phyloP scores from a whole-genome alignment of 805 yeast genomes.

The Candida ponderosae region DNA sequence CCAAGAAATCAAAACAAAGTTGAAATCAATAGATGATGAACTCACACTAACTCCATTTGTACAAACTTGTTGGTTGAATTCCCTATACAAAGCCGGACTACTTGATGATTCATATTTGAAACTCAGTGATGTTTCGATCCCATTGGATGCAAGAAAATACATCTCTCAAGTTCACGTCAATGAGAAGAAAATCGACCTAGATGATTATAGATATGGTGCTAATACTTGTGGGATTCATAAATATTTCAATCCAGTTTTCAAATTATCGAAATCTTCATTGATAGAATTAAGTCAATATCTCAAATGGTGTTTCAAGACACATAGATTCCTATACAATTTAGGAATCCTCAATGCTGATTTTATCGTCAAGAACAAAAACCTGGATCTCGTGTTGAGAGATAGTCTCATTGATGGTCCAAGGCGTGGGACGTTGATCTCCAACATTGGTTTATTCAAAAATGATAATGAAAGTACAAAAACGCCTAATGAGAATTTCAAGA shows the following conservation, averaged over 20 bases:
- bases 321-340: conserved; percentile 8
- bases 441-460: conserved; percentile 9
- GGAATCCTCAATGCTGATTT: conserved; percentile 11
- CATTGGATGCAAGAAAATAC: conserved; percentile 14
- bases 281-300: conserved; percentile 5
- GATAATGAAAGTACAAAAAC: background rate
- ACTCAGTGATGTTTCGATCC: conserved; percentile 9
- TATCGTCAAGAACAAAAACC: conserved; percentile 3
- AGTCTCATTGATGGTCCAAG: conserved; percentile 5
- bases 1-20: background rate
- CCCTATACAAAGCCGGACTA: conserved; percentile 3
- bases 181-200: conserved; percentile 1
- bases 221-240: conserved; percentile 13
- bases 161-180: background rate
- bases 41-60: conserved; percentile 14
- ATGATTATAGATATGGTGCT: conserved; percentile 11
- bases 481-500: background rate
- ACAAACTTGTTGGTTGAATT: conserved; percentile 11
- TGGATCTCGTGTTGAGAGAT: conserved; percentile 8
- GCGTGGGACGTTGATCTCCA: conserved; percentile 11
- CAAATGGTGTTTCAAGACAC: conserved; percentile 1
- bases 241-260: conserved; percentile 4
- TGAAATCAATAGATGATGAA: background rate
- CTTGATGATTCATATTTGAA: conserved; percentile 2
- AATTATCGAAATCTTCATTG: conserved; percentile 2